Base-by-base conservation (phyloP, 2,329 filamentous ascomycete species). In the Fusarium penzigii region DNA sequence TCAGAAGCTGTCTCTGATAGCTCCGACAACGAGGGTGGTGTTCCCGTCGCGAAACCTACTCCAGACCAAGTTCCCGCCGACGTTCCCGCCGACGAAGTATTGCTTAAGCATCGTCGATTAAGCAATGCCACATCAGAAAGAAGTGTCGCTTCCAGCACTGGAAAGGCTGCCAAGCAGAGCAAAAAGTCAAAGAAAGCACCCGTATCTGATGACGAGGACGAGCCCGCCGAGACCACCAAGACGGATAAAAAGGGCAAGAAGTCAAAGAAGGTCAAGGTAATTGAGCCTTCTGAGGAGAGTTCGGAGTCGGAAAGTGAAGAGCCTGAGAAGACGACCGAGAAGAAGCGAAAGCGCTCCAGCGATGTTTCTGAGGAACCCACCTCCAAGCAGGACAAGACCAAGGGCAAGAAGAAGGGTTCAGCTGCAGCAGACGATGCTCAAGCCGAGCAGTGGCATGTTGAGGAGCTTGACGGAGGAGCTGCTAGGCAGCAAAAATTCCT, bases 401-500 rank as follows among this genome's bases (percentile, higher is more conserved):
- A 57, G 44, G 42, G 44, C 42, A 55, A 61, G 44, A 56, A 53
- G 39, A 57, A 63, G 39, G 54, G 56, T 10, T 36, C 47, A 29
- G 39, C 32, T 14, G 32, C 29, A 10, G 49, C 59, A 11, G 20
- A 29, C 11, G 41, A 41, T 12, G 52, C 56, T 32, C 53, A 61
- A 49, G 67, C 65, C 3, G 78, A 78, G 64, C 70, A 77, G 56
- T 84, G 81, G 81, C 80, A 82, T 54, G 78, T 83, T 25, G 65
- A 71, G 16, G 75, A 71, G 34, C 72, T 85, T 34, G 76, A 75
- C 39, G 82, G 82, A 32, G 80, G 77, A 17, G 60, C 70, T 16
- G 71, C 72, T 44, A 74, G 82, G 12, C 79, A 83, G 60, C 70
- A 72, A 54, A 85, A 85, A 68, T 84, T 84, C 55, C 67, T 84